Percentiles rank a stretch among this genome's conserved stretches.
Conservation (phyloP, 495 filamentous ascomycete genomes). For the Aspergillus hancockii region DNA sequence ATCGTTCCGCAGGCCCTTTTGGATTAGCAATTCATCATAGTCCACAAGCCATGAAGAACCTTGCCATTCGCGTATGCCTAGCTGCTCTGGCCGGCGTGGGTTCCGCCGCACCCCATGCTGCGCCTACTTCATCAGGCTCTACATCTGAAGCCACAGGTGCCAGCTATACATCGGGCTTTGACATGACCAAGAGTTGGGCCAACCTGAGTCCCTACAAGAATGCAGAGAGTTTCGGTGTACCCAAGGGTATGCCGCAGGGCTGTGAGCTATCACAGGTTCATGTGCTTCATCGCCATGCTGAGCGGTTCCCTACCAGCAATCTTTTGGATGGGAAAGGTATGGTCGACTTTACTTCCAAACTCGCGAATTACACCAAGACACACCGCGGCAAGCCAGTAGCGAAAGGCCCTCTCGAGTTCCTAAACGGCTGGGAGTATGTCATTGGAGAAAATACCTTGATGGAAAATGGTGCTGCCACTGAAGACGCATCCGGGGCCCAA, state of each 20-base stretch:
- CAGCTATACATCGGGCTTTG: slow-evolving; percentile 30
- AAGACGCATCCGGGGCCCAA: slow-evolving; percentile 47
- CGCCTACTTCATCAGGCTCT: slow-evolving; percentile 7
- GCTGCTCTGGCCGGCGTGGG: slow-evolving; percentile 2
- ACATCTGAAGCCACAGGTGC: slow-evolving; percentile 27
- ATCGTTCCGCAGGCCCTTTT: not conserved
- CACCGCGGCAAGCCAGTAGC: slow-evolving; percentile 35
- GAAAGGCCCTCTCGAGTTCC: slow-evolving; percentile 48
- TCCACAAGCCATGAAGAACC: not conserved
- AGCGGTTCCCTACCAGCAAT: slow-evolving; percentile 44
- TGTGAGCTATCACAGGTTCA: slow-evolving; percentile 54
- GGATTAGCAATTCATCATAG: not conserved
- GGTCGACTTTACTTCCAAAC: slow-evolving; percentile 34
- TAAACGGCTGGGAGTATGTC: slow-evolving; percentile 52
- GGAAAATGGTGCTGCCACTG: slow-evolving; percentile 49
- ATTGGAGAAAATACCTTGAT: slow-evolving; percentile 46
- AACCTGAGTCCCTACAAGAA: slow-evolving; percentile 48
- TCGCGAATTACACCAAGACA: slow-evolving; percentile 43
- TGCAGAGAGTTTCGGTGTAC: slow-evolving; percentile 36
- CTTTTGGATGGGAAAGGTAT: slow-evolving; percentile 45
- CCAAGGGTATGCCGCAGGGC: slow-evolving; percentile 47
- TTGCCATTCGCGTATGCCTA: not conserved
- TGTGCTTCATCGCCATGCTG: slow-evolving; percentile 50
- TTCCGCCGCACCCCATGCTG: not conserved
- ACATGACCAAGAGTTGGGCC: slow-evolving; percentile 41